A percentile compares a stretch with the other conserved stretches of the same genome.
These are phyloP conservation scores for Penicillium argentinense DNA, from an alignment of 495 filamentous ascomycete genomes.

Conservation along the genomic window DNA sequence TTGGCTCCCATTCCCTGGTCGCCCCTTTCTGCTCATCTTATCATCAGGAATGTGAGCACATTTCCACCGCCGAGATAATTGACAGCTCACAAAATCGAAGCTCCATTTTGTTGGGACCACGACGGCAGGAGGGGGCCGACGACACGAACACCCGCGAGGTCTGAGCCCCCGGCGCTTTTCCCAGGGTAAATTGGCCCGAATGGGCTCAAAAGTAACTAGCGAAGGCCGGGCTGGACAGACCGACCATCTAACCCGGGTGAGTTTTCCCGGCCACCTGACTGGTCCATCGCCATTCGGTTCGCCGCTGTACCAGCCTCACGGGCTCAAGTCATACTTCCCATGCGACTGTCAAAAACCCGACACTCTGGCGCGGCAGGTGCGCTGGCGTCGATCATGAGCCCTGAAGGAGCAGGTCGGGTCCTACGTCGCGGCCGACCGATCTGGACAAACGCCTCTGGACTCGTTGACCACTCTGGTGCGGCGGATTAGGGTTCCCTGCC, in stretches of 20 bases:
- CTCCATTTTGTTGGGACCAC: too few relatives aligned
- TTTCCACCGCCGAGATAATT: background rate
- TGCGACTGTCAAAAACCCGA: conserved; percentile 33
- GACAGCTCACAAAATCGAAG: conserved; percentile 1
- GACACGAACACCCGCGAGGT: too few relatives aligned
- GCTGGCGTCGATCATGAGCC: conserved; percentile 26
- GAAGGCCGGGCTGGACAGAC: too few relatives aligned
- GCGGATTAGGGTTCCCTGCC: too few relatives aligned
- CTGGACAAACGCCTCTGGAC: conserved; percentile 9
- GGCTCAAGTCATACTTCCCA: conserved; percentile 8
- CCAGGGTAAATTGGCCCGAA: too few relatives aligned
- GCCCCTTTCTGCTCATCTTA: conserved; percentile 1
- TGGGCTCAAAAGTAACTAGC: too few relatives aligned
- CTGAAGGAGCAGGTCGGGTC: background rate
- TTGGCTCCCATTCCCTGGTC: background rate
- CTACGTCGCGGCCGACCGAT: conserved; percentile 1
- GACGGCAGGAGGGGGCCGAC: too few relatives aligned
- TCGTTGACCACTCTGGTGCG: background rate
- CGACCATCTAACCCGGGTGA: too few relatives aligned
- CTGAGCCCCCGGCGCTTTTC: too few relatives aligned
- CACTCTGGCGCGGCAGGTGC: conserved; percentile 34
- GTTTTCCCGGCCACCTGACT: too few relatives aligned
- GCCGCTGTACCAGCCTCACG: background rate
- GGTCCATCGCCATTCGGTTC: background rate
- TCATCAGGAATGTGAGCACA: background rate